Evolutionary conservation across 1,284 basidiomycete genomes (phyloP), one percentile per base, ranked within the genome.

Genomic region (Chalciporus sp.): DNA sequence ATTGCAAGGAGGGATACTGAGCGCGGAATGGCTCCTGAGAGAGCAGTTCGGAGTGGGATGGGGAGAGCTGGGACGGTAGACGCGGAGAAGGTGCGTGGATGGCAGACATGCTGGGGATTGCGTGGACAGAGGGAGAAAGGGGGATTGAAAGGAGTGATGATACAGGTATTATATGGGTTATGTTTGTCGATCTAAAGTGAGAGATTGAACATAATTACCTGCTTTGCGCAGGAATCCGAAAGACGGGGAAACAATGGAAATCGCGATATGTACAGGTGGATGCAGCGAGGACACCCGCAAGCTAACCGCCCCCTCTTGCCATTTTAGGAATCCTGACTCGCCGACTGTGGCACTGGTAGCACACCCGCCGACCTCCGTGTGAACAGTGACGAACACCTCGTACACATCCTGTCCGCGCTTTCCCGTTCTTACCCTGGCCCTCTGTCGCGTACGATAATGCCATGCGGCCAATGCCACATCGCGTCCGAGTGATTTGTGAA

Each of bases 31-130:
- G 20, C 35, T 58, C 57, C 7, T 57, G 64, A 6, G 53, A 14
- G 49, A 60, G 47, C 27, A 59, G 50, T 42, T 46, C 46, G 10
- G 56, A 43, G 11, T 47, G 56, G 28, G 47, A 26, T 20, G 44
- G 42, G 6, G 59, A 42, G 37, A 40, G 52, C 28, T 58, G 60
- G 1, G 49, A 47, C n/a, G 65, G 60, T 42, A 52, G 60, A 50
- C 68, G 70, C 23, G 68, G 69, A 0, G 60, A 58, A 19, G 70
- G 72, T 2, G 70, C 66, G 54, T 62, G n/a, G 53, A 69, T 73
- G 51, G 61, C 59, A 42, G 67, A 67, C 72, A 71, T 71, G 52
- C 55, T 42, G 29, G 49, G 35, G 19, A n/a, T 23, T 44, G 46
- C 11, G 53, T 49, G 45, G 53, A 23, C 45, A 19, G 46, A 20